Evolutionary conservation across 2,329 filamentous ascomycete species (phyloP).

Genomic region (Cytospora piceae): DNA sequence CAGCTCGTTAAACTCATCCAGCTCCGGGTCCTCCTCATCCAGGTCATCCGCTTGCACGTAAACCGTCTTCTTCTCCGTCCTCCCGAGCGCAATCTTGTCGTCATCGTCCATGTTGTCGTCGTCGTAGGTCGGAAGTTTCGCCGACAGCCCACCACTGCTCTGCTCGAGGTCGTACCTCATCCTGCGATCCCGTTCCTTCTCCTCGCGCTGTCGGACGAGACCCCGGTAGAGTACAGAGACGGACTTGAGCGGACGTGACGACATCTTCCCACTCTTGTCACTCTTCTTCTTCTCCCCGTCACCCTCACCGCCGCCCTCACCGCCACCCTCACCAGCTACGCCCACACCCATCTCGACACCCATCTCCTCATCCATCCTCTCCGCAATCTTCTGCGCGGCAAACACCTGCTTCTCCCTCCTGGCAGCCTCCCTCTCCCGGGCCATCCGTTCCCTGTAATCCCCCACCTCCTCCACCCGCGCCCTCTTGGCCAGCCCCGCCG

Average conservation of each 20-base stretch:
- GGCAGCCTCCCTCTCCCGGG: conserved; percentile 70
- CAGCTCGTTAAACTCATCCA: conserved; percentile 78
- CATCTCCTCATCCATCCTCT: conserved; percentile 65
- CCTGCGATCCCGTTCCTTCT: conserved; percentile 68
- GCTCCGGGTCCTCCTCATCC: conserved; percentile 78
- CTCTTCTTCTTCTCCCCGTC: conserved; percentile 38
- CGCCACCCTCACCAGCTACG: conserved; percentile 9
- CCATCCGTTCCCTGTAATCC: conserved; percentile 74
- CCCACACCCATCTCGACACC: conserved; percentile 43
- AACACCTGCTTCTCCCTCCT: conserved; percentile 70
- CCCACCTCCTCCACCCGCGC: conserved; percentile 56
- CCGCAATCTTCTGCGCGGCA: conserved; percentile 81
- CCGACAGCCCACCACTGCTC: conserved; percentile 50
- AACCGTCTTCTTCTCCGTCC: conserved; percentile 47
- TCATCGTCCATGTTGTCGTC: conserved; percentile 70
- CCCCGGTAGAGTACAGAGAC: conserved; percentile 82
- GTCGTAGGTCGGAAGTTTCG: conserved; percentile 65
- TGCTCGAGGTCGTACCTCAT: conserved; percentile 70
- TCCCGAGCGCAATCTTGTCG: conserved; percentile 70
- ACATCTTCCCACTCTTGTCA: conserved; percentile 40
- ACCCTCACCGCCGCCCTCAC: conserved; percentile 25
- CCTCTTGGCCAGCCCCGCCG: conserved; percentile 52
- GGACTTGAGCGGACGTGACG: conserved; percentile 60
- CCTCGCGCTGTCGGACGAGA: conserved; percentile 69
- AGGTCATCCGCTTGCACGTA: conserved; percentile 68